Base-by-base conservation (phyloP, 371 early-diverging fungal genomes). In the Choanephora cucurbitarum region DNA sequence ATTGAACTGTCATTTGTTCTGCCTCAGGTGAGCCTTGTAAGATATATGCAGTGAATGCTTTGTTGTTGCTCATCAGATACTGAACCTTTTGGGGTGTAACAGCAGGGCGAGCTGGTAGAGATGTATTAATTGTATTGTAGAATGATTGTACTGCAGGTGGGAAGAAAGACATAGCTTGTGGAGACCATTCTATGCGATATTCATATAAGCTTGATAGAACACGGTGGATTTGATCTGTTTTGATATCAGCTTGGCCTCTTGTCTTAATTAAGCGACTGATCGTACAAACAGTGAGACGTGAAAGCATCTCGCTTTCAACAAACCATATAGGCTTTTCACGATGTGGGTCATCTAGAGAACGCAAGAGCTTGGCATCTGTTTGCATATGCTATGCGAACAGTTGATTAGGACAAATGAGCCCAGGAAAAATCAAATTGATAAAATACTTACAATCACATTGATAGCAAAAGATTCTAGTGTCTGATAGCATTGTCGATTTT, bases 311-410 rank as follows among this genome's bases (percentile, higher is more conserved):
- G 0, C 85, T 85, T 55, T 86, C 88, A 9, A 78, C 78, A 64
- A 88, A 88, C 86, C 84, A 86, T 22, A 75, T 80, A 0, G 75
- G 74, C 19, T 80, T 80, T 18, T 87, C 87, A 7, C 87, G 71
- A 37, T 77, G 80, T 9, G 78, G 75, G 49, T 85, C 87, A 44
- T 80, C 82, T 18, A 87, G 54, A 0, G 85, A 82, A 28, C 80
- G 69, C 33, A 87, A 52, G 15, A 87, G 57, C 47, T 85, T 85
- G 23, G 77, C 80, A 49, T 84, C 82, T 22, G 75, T 73, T 63
- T 87, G 87, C 62, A 84, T 79, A 34, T 80, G 70, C 81, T 80
- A 67, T 8, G 47, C 21, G 43, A 34, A 50, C 11, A 18, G 18
- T 17, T 46, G 18, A 42, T 18, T 37, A 44, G 1, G 8, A 50